Base-by-base conservation (phyloP, 2,329 filamentous ascomycete genomes). In the Aspergillus sp. region DNA sequence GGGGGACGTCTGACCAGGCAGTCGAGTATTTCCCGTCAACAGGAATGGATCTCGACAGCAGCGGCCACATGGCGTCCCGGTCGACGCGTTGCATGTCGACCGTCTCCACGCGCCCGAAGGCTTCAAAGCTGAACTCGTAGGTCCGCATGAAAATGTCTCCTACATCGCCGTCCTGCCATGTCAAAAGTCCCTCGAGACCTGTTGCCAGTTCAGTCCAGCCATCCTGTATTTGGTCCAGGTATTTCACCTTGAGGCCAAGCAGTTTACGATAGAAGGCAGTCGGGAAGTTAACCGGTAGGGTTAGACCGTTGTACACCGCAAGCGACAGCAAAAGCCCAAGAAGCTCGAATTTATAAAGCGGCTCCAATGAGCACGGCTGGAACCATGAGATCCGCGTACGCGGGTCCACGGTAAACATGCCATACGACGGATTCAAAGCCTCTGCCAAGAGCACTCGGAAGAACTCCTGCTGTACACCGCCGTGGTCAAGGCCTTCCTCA, bases 401-500 rank as follows among this genome's bases (percentile, higher is more conserved):
- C 1, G 80, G 69, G 57, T 97, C 90, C 27, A 88, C 79, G 0
- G 83, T 85, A 64, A 97, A 97, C 73, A 72, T 73, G 69, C 82
- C 90, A 60, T 86, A 88, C 39, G 83, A 78, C 4, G 88, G 85
- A 57, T 88, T 78, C 41, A 97, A 77, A 3, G 86, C 87, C 60
- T 95, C 85, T 1, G 82, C 81, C 57, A 96, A 83, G 15, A 88
- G 83, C 23, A 96, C 71, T 13, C 89, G 83, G 71, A 98, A 97
- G 64, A 95, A 97, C 54, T 98, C 93, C 64, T 95, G 90, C 59
- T 96, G 91, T 1, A 98, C 90, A 53, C 93, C 93, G 39, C 93
- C 93, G 43, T 91, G 89, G 65, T 98, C 93, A 30, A 94, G 82
- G 0, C 93, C 93, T 64, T 94, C 84, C 66, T 97, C 93, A 25